Percentiles rank a stretch among this genome's conserved stretches.
phyloP scores from a whole-genome alignment of 345 rosid genomes.

The Geranium rotundifolium region DNA sequence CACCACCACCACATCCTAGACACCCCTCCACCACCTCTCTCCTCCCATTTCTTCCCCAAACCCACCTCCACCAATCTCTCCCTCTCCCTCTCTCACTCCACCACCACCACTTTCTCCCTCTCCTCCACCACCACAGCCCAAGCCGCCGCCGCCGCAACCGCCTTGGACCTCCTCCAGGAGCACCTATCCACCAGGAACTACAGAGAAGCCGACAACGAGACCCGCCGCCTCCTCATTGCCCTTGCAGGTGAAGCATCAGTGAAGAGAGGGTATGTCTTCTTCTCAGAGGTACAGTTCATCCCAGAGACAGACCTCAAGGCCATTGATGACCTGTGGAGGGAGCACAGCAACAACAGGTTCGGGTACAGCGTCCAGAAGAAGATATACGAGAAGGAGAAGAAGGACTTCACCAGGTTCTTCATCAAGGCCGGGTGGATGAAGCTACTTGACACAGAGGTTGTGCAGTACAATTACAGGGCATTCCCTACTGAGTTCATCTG shows the following conservation, averaged over 20 bases:
- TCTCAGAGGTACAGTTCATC: conserved; percentile 84
- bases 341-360: conserved; percentile 53
- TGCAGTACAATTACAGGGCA: conserved; percentile 73
- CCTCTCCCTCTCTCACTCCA: conserved; percentile 1
- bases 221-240: conserved; percentile 67
- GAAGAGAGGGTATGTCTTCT: conserved; percentile 85
- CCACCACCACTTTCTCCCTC: conserved; percentile 15
- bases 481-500: conserved; percentile 76
- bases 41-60: conserved; percentile 12
- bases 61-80: conserved; percentile 10
- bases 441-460: conserved; percentile 74
- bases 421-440: conserved; percentile 92
- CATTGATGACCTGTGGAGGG: conserved; percentile 65
- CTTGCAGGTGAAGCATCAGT: conserved; percentile 52
- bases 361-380: conserved; percentile 77
- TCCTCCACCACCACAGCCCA: conserved; percentile 22
- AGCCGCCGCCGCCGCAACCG: conserved; percentile 8
- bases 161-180: conserved; percentile 52
- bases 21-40: conserved; percentile 11
- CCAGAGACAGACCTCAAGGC: conserved; percentile 42
- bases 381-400: conserved; percentile 47
- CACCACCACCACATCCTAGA: not conserved
- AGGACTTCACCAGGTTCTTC: conserved; percentile 69
- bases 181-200: conserved; percentile 55
- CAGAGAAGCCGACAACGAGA: conserved; percentile 83